Conservation (phyloP, 148 eudicot genomes). For the Heliamphora exappendiculata region DNA sequence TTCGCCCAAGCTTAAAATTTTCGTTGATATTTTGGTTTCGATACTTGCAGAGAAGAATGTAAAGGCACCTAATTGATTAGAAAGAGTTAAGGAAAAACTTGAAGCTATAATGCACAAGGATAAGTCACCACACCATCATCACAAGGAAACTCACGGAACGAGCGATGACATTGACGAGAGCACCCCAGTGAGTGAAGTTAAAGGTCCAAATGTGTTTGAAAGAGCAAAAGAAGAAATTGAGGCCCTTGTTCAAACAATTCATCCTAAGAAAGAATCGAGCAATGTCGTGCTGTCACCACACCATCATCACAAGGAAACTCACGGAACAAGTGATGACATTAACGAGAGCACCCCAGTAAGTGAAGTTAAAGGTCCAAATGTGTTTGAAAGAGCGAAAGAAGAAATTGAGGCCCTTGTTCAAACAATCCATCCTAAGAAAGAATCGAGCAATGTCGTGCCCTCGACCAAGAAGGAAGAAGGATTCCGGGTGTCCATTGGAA, state of each 20-base stretch:
- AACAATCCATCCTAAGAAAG: slow-evolving; percentile 39
- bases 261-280: slow-evolving; percentile 25
- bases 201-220: slow-evolving; percentile 35
- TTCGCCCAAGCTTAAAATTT: background rate
- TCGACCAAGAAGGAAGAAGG: slow-evolving; percentile 31
- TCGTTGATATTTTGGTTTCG: background rate
- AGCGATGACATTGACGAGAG: slow-evolving; percentile 27
- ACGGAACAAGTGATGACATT: slow-evolving; percentile 30
- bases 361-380: slow-evolving; percentile 45
- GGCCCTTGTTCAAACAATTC: slow-evolving; percentile 25
- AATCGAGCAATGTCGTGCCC: background rate
- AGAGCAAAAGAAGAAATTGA: slow-evolving; percentile 23
- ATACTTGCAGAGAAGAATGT: slow-evolving; percentile 19
- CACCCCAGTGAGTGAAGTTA: slow-evolving; percentile 33
- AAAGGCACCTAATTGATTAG: slow-evolving; percentile 23
- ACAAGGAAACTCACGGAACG: slow-evolving; percentile 45
- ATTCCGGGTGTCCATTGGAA: slow-evolving; percentile 31
- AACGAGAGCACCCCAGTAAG: slow-evolving; percentile 29
- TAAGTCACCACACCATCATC: slow-evolving; percentile 21
- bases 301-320: slow-evolving; percentile 44
- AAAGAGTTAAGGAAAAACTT: slow-evolving; percentile 21
- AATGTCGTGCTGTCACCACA: slow-evolving; percentile 2
- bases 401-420: slow-evolving; percentile 45
- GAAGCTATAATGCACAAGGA: no score
- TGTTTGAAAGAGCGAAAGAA: slow-evolving; percentile 50